phyloP scores from a whole-genome alignment of 2,329 filamentous ascomycete genomes.

The Fusarium xylarioides region DNA sequence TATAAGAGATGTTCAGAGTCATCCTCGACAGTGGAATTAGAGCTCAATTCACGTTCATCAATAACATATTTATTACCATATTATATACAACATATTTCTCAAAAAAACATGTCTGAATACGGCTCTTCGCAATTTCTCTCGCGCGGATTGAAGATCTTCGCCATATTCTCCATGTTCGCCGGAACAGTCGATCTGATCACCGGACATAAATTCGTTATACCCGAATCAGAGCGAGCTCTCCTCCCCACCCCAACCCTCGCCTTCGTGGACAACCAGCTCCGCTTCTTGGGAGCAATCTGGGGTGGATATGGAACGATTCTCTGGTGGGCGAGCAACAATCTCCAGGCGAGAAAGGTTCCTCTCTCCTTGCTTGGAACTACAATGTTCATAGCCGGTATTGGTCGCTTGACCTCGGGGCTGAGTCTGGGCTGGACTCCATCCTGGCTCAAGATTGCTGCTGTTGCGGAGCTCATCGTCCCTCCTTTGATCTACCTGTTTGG shows the following conservation, averaged over 20 bases:
- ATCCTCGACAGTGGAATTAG: accelerated
- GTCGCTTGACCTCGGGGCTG: background rate
- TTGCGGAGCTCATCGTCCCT: background rate
- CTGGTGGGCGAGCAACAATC: background rate
- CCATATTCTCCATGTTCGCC: background rate
- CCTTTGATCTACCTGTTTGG: slow-evolving; percentile 1
- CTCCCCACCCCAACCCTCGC: background rate
- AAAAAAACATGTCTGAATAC: background rate
- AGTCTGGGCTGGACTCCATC: background rate
- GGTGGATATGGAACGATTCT: background rate
- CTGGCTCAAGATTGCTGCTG: slow-evolving; percentile 1
- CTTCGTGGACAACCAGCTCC: slow-evolving; percentile 1
- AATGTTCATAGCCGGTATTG: background rate
- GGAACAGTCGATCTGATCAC: background rate
- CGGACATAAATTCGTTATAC: background rate
- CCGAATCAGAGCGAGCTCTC: background rate
- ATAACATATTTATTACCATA: background rate
- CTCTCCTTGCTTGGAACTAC: background rate
- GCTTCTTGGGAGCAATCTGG: slow-evolving; percentile 3
- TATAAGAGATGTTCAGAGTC: background rate
- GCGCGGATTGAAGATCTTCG: background rate
- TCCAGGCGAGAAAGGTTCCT: background rate
- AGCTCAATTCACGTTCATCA: accelerated
- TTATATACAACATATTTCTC: accelerated
- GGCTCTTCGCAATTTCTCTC: background rate